phyloP scores from a whole-genome alignment of 176 grass and related monocot species.

The Triticum dicoccoides region DNA sequence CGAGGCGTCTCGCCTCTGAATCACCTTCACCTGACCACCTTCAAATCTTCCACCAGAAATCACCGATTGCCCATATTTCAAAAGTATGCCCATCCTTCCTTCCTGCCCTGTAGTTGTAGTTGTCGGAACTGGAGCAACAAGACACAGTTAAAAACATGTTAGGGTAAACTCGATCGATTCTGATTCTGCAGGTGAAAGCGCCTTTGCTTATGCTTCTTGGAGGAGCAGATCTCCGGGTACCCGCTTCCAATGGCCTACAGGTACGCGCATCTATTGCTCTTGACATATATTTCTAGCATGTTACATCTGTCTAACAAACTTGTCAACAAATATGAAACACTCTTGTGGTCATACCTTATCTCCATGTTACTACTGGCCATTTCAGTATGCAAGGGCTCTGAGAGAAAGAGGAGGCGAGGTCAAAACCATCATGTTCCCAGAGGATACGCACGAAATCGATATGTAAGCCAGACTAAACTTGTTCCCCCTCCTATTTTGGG shows the following conservation, averaged over 20 bases:
- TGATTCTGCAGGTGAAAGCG: constrained; percentile 41
- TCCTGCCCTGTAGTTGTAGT: neutral
- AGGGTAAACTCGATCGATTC: neutral
- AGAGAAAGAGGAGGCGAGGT: constrained; percentile 38
- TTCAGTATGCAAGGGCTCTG: constrained; percentile 50
- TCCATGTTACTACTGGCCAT: neutral
- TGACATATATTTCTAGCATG: neutral
- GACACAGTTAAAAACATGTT: neutral
- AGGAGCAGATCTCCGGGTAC: constrained; percentile 55
- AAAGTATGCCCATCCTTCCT: constrained; percentile 36
- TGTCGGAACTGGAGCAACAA: neutral
- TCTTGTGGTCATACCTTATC: neutral
- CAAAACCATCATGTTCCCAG: constrained; percentile 57
- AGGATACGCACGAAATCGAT: constrained; percentile 58
- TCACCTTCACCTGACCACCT: constrained; percentile 49
- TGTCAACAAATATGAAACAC: neutral
- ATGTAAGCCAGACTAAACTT: constrained; percentile 17
- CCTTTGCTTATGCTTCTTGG: constrained; percentile 62
- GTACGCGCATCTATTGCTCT: constrained; percentile 14
- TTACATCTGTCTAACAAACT: neutral
- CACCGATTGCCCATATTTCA: constrained; percentile 66
- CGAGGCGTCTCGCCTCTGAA: constrained; percentile 61
- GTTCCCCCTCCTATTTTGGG: neutral
- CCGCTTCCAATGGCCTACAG: constrained; percentile 52
- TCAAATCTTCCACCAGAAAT: constrained; percentile 67